Evolutionary conservation across 2,329 filamentous ascomycete species (phyloP).

Genomic region (Pseudofabraea citricarpa): DNA sequence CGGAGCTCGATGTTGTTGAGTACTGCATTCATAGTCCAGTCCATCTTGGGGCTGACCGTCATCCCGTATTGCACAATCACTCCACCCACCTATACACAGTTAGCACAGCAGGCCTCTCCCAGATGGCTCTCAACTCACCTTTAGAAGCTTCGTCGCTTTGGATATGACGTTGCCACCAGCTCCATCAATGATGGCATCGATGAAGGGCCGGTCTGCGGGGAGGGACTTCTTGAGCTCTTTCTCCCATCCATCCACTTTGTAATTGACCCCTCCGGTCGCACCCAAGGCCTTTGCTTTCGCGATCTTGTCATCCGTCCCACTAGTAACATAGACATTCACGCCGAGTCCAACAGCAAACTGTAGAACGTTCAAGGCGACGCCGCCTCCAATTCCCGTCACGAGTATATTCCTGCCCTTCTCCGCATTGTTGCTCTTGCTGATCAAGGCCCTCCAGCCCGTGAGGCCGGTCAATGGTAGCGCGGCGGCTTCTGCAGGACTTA

Average conservation of each 20-base stretch:
- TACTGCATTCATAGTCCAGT: constrained; percentile 78
- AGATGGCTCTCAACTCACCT: constrained; percentile 35
- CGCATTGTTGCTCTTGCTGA: constrained; percentile 69
- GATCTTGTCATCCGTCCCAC: constrained; percentile 64
- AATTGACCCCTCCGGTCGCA: constrained; percentile 76
- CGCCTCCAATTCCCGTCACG: constrained; percentile 88
- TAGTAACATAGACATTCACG: constrained; percentile 31
- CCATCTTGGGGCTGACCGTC: constrained; percentile 81
- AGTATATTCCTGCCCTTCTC: constrained; percentile 68
- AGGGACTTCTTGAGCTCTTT: constrained; percentile 63
- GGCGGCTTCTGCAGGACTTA: constrained; percentile 70
- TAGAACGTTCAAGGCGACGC: constrained; percentile 78
- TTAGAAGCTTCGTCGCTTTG: constrained; percentile 63
- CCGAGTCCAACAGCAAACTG: constrained; percentile 74
- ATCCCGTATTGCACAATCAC: constrained; percentile 88
- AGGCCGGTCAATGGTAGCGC: constrained; percentile 80
- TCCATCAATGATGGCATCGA: constrained; percentile 87
- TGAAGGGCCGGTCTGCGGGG: constrained; percentile 57
- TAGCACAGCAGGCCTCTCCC: background rate
- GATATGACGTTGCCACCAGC: constrained; percentile 81
- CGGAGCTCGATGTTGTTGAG: constrained; percentile 83
- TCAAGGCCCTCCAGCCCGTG: constrained; percentile 82
- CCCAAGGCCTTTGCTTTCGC: constrained; percentile 66
- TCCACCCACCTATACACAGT: constrained; percentile 57
- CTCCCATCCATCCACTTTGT: constrained; percentile 77